Conservation (phyloP, 208 protist genomes). For the Wallacemonas collosoma region DNA sequence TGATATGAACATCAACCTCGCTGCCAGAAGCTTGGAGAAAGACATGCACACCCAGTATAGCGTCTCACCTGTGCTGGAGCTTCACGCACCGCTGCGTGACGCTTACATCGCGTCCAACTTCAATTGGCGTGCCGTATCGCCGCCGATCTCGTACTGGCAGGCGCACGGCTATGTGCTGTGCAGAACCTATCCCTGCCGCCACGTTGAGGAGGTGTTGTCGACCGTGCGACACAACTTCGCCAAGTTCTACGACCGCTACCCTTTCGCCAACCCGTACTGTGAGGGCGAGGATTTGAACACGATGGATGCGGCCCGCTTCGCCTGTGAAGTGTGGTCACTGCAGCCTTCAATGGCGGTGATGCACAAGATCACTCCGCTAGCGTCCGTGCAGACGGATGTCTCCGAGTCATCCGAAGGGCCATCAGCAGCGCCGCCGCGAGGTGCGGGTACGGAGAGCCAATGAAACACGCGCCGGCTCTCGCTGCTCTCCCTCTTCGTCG, state of each 20-base stretch:
- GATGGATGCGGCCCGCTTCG: constrained; percentile 50
- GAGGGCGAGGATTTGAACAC: constrained; percentile 88
- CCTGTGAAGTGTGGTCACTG: constrained; percentile 42
- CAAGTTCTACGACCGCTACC: constrained; percentile 69
- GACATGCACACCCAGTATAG: constrained; percentile 45
- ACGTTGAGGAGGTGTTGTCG: constrained; percentile 41
- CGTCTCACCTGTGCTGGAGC: constrained; percentile 16
- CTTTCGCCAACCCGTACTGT: constrained; percentile 86
- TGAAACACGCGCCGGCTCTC: too few relatives aligned
- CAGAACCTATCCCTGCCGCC: constrained; percentile 43
- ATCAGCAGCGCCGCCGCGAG: too few relatives aligned
- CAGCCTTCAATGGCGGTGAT: neutral
- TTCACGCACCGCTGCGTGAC: constrained; percentile 18
- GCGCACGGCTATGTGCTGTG: constrained; percentile 61
- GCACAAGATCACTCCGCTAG: neutral
- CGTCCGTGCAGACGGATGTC: too few relatives aligned
- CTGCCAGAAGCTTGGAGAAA: constrained; percentile 67
- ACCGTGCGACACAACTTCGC: constrained; percentile 68
- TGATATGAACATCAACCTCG: constrained; percentile 49
- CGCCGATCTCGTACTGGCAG: constrained; percentile 81
- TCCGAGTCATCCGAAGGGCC: too few relatives aligned
- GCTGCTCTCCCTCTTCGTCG: too few relatives aligned
- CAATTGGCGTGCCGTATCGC: constrained; percentile 37
- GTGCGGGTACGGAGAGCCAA: too few relatives aligned
- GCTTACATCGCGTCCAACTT: constrained; percentile 24